These are phyloP conservation scores for Phoma sp. DNA, from an alignment of 2,329 filamentous ascomycete genomes.

Conservation along the genomic window DNA sequence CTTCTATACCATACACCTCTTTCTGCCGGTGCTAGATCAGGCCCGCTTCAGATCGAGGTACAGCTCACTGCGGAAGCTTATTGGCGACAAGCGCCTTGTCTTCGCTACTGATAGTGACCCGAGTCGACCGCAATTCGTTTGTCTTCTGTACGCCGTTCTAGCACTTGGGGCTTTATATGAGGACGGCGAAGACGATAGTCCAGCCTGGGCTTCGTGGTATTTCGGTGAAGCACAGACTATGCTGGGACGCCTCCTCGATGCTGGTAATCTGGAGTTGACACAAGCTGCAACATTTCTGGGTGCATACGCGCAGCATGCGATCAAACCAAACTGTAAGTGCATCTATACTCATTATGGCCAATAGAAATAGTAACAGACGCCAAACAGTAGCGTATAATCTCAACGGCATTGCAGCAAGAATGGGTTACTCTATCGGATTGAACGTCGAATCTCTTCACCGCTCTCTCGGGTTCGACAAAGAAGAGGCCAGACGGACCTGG, in stretches of 20 bases:
- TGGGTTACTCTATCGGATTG: neutral
- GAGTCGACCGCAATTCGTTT: conserved; percentile 1
- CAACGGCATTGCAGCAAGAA: neutral
- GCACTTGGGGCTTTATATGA: conserved; percentile 3
- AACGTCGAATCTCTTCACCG: conserved; percentile 1
- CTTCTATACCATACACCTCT: neutral
- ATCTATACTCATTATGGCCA: neutral
- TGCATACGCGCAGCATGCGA: conserved; percentile 3
- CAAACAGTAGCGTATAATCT: neutral
- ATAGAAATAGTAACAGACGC: neutral
- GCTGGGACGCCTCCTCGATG: conserved; percentile 1
- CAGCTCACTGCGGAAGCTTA: neutral
- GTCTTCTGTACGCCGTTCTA: neutral
- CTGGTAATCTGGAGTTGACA: neutral
- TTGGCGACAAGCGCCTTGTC: neutral
- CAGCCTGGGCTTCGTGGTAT: conserved; percentile 2
- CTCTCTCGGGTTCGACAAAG: neutral
- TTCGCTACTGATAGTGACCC: neutral
- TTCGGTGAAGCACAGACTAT: conserved; percentile 3
- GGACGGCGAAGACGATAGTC: neutral
- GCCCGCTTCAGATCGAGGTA: neutral
- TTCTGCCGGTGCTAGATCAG: neutral
- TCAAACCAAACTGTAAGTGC: conserved; percentile 6
- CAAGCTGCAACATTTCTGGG: conserved; percentile 5
- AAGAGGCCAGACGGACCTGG: conserved; percentile 5